phyloP scores from a whole-genome alignment of 805 yeast genomes.

The Kodamaea leandrae region DNA sequence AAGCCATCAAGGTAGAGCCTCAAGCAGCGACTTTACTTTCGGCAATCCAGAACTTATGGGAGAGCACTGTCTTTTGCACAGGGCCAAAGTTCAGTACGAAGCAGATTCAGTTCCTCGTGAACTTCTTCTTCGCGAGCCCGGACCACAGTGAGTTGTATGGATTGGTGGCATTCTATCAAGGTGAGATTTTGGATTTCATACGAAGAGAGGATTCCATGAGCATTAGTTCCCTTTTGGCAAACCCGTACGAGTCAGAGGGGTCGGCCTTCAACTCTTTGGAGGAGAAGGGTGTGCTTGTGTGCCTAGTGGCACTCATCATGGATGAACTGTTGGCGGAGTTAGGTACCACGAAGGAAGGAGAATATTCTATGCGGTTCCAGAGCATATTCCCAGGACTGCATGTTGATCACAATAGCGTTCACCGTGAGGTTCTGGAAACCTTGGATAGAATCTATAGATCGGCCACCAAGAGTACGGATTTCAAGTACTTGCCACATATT shows the following conservation, averaged over 20 bases:
- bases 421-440: not conserved
- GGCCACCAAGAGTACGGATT: not conserved
- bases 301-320: constrained; percentile 30
- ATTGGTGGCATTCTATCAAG: constrained; percentile 24
- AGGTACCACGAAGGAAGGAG: not conserved
- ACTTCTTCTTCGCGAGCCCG: constrained; percentile 24
- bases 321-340: constrained; percentile 1
- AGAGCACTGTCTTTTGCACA: constrained; percentile 16
- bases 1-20: constrained; percentile 1
- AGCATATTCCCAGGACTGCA: constrained; percentile 1
- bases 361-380: not conserved
- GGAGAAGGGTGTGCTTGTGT: constrained; percentile 26
- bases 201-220: constrained; percentile 12
- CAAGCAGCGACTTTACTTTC: constrained; percentile 14
- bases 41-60: constrained; percentile 29
- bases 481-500: constrained; percentile 1
- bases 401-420: not conserved
- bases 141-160: constrained; percentile 21
- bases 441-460: not conserved
- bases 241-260: constrained; percentile 15
- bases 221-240: not conserved
- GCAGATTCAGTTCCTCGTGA: constrained; percentile 30
- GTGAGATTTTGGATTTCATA: constrained; percentile 21
- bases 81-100: constrained; percentile 20
- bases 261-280: constrained; percentile 17